Conservation (phyloP, 2,329 filamentous ascomycete species). For the Aspergillus clavatus region DNA sequence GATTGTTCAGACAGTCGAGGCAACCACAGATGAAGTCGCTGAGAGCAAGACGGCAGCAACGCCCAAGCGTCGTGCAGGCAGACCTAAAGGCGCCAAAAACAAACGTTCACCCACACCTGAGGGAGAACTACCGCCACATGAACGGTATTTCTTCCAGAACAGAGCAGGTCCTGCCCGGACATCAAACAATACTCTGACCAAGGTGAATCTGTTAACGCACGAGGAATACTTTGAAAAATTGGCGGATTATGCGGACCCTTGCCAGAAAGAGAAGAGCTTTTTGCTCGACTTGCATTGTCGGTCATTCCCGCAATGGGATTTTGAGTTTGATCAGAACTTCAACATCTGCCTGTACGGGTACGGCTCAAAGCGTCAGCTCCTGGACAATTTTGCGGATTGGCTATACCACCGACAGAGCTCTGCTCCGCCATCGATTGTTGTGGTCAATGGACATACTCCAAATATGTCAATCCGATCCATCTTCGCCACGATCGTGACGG, state of each 20-base stretch:
- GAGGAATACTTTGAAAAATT: constrained; percentile 81
- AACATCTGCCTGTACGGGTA: constrained; percentile 89
- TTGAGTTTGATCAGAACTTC: constrained; percentile 83
- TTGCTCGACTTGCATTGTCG: constrained; percentile 70
- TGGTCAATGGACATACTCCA: constrained; percentile 75
- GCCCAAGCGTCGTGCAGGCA: constrained; percentile 51
- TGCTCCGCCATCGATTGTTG: constrained; percentile 59
- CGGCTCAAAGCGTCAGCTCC: constrained; percentile 75
- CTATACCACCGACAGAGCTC: constrained; percentile 47
- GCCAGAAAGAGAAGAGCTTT: constrained; percentile 64
- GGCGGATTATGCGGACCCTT: constrained; percentile 61
- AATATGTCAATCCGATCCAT: constrained; percentile 44
- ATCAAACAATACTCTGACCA: constrained; percentile 76
- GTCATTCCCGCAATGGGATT: constrained; percentile 86
- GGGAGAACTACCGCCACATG: constrained; percentile 75
- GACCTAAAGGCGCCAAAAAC: constrained; percentile 53
- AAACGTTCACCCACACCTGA: constrained; percentile 74
- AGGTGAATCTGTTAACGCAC: constrained; percentile 73
- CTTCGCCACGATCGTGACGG: constrained; percentile 58
- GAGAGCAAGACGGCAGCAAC: constrained; percentile 45
- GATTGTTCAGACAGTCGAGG: constrained; percentile 31
- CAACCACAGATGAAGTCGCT: constrained; percentile 30
- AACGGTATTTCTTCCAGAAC: constrained; percentile 92
- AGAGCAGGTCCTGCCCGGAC: constrained; percentile 75
- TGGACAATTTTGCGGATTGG: constrained; percentile 70